Evolutionary conservation across 495 filamentous ascomycete genomes (phyloP), one percentile per base, ranked within the genome.

Genomic region (Aspergillus asperescens): DNA sequence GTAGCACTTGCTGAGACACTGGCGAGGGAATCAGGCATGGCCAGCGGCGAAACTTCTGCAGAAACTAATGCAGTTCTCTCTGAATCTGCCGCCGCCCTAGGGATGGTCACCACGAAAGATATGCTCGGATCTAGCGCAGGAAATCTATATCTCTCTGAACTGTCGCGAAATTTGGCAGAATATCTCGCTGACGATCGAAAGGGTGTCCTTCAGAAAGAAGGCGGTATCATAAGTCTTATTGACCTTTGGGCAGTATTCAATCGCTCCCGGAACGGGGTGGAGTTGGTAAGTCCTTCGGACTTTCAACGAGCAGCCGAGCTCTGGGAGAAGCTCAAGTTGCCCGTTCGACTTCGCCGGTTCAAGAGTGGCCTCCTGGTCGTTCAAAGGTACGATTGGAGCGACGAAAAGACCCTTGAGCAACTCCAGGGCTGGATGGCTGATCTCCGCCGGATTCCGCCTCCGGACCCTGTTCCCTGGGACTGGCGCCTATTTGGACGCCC

Each of bases 241-340:
- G 93, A 99, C 62, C 77, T 97, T 1, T 99, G 93, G 93, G 90
- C 93, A 7, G 79, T 95, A 27, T 96, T 96, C 74, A 99, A 99
- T 61, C 86, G 93, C n/a, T 89, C 89, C 19, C 79, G 94, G 34
- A 90, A 89, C 47, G 93, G 93, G 7, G 90, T 99, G 8, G 94
- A 99, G 64, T 77, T 99, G 7, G 85, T 97, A 55, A 95, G 88
- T 56, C 93, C 93, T 0, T 75, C 81, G 6, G 93, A 99, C 62
- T 94, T 97, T 58, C 87, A 93, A 62, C 90, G 88, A 62, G 94
- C 94, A 2, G 88, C 89, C 1, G 74, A 79, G 42, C 63, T 95
- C 25, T 99, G 92, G 87, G 90, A 93, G 62, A 88, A 87, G 58
- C 71, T 99, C 18, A 86, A 80, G 60, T 72, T 99, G 18, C 93